These are phyloP conservation scores for Kitagawia praeruptora DNA, from an alignment of 129 eudicot genomes.

Conservation along the genomic window DNA sequence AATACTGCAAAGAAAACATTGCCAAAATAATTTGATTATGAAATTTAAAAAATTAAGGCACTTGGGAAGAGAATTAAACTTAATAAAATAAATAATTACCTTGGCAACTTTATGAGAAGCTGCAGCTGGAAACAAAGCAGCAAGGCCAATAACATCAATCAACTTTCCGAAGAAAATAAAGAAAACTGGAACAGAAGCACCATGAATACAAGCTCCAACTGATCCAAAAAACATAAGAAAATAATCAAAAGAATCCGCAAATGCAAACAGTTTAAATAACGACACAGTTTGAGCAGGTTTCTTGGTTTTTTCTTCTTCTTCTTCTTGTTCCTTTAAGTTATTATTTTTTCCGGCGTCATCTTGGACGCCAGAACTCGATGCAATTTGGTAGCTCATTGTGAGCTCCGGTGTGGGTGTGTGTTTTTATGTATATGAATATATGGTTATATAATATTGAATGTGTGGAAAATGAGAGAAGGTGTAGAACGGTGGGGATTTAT, in stretches of 20 bases:
- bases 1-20: slow-evolving; percentile 60
- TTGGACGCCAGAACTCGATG: slow-evolving; percentile 18
- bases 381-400: slow-evolving; percentile 16
- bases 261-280: slow-evolving; percentile 52
- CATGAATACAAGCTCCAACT: slow-evolving; percentile 77
- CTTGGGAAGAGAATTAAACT: background rate
- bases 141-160: slow-evolving; percentile 81
- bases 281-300: slow-evolving; percentile 36
- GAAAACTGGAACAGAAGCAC: slow-evolving; percentile 94
- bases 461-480: background rate
- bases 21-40: background rate
- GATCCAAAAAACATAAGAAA: slow-evolving; percentile 79
- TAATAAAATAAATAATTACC: slow-evolving; percentile 19
- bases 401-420: background rate
- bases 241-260: slow-evolving; percentile 74
- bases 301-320: slow-evolving; percentile 2
- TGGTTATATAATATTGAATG: background rate
- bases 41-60: background rate
- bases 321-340: background rate
- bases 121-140: slow-evolving; percentile 80
- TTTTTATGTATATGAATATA: background rate
- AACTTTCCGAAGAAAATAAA: slow-evolving; percentile 89
- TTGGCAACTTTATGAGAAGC: slow-evolving; percentile 93
- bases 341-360: slow-evolving; percentile 6
- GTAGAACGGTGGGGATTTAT: slow-evolving; percentile 3